Evolutionary conservation across 331 rosid species (phyloP).

Genomic region (Prunus yedoensis): DNA sequence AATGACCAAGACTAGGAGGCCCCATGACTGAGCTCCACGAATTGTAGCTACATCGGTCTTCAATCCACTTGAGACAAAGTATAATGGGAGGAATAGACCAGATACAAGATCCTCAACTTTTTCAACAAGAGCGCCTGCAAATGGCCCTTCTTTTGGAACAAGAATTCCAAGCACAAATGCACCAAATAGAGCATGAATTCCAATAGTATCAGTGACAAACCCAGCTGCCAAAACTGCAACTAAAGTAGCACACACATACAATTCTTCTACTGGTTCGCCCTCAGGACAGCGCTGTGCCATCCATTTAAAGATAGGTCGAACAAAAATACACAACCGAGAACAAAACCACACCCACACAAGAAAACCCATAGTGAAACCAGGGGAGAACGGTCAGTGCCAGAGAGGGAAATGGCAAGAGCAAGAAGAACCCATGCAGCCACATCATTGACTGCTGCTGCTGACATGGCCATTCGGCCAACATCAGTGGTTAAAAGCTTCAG

Average conservation of each 20-base stretch:
- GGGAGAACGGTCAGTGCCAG: slow-evolving; percentile 45
- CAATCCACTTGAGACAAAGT: slow-evolving; percentile 69
- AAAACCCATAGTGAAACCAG: slow-evolving; percentile 57
- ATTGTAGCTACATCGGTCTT: slow-evolving; percentile 63
- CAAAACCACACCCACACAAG: slow-evolving; percentile 40
- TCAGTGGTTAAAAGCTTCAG: slow-evolving; percentile 64
- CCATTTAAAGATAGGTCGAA: slow-evolving; percentile 48
- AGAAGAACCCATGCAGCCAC: slow-evolving; percentile 72
- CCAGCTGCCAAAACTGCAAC: slow-evolving; percentile 55
- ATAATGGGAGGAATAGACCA: slow-evolving; percentile 62
- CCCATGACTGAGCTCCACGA: slow-evolving; percentile 61
- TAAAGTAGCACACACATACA: slow-evolving; percentile 48
- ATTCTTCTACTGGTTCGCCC: slow-evolving; percentile 55
- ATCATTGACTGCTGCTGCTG: slow-evolving; percentile 77
- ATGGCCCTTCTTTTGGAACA: slow-evolving; percentile 63
- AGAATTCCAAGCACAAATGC: slow-evolving; percentile 64
- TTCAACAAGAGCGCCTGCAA: slow-evolving; percentile 55
- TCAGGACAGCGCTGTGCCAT: slow-evolving; percentile 50
- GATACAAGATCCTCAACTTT: slow-evolving; percentile 74
- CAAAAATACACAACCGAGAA: slow-evolving; percentile 26
- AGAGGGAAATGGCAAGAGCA: slow-evolving; percentile 71
- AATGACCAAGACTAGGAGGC: slow-evolving; percentile 57
- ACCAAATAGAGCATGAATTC: slow-evolving; percentile 74
- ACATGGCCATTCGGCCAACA: slow-evolving; percentile 65
- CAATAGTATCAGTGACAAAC: slow-evolving; percentile 53